A percentile compares a stretch with the other conserved stretches of the same genome.
phyloP scores from a whole-genome alignment of 441 rosid species.

The Theobroma grandiflorum region DNA sequence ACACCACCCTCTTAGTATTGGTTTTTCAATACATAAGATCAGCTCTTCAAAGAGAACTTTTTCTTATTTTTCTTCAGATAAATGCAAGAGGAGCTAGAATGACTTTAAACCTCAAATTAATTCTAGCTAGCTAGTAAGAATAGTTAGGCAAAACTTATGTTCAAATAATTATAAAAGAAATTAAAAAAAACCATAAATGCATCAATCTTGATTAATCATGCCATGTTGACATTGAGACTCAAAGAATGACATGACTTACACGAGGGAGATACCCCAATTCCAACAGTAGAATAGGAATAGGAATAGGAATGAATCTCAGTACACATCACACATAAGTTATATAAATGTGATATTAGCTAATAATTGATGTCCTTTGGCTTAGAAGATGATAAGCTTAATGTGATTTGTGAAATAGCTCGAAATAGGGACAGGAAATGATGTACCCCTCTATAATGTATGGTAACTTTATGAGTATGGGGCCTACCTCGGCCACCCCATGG shows the following conservation, averaged over 20 bases:
- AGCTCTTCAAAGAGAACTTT: no score
- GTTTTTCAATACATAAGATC: no score
- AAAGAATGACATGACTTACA: no score
- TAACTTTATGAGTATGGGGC: conserved; percentile 25
- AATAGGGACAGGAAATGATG: not conserved
- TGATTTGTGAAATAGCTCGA: not conserved
- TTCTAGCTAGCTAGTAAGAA: no score
- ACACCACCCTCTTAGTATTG: no score
- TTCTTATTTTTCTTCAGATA: no score
- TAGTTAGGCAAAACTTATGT: not conserved
- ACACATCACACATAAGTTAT: not conserved
- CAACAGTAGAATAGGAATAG: not conserved
- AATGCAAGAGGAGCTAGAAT: no score
- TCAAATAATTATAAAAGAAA: no score
- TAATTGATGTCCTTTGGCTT: not conserved
- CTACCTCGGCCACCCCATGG: conserved; percentile 35
- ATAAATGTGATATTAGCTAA: not conserved
- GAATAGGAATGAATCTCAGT: not conserved
- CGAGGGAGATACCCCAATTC: not conserved
- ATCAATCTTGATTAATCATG: not conserved
- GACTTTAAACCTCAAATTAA: no score
- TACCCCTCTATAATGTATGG: conserved; percentile 5
- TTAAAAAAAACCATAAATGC: no score
- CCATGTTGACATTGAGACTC: not conserved
- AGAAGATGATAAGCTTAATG: conserved; percentile 19